phyloP scores from a whole-genome alignment of 345 rosid genomes.

The Salix udensis region DNA sequence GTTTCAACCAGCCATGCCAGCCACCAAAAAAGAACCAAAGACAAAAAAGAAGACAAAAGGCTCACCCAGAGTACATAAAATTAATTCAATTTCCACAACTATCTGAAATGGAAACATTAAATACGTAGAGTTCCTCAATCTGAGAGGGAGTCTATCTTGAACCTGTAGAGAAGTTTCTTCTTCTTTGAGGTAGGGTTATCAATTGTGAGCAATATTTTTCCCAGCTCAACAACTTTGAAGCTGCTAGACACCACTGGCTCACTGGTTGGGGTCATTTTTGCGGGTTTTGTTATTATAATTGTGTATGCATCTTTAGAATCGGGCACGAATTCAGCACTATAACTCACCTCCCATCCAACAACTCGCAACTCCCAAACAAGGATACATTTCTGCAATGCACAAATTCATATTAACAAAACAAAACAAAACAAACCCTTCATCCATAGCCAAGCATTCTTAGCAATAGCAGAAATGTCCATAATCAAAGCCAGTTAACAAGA shows the following conservation, averaged over 20 bases:
- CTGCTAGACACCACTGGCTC: conserved; percentile 66
- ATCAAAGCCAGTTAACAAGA: background rate
- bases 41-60: background rate
- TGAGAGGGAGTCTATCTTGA: conserved; percentile 56
- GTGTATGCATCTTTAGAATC: conserved; percentile 59
- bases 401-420: background rate
- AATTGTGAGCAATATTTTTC: conserved; percentile 65
- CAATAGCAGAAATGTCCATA: background rate
- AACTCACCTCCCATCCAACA: conserved; percentile 88
- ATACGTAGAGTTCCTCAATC: conserved; percentile 21
- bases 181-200: conserved; percentile 85
- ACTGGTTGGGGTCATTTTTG: conserved; percentile 55
- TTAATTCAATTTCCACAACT: conserved; percentile 15
- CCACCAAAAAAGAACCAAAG: conserved; percentile 2
- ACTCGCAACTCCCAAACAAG: conserved; percentile 87
- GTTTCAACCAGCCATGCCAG: conserved; percentile 12
- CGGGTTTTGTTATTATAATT: conserved; percentile 65
- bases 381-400: conserved; percentile 56
- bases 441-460: background rate
- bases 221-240: conserved; percentile 70
- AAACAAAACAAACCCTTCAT: background rate
- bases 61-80: conserved; percentile 14
- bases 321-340: conserved; percentile 79
- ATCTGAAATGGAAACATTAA: background rate
- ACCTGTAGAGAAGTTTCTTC: conserved; percentile 92